Base-by-base conservation (phyloP, 257 asterid species). In the Solanum etuberosum region DNA sequence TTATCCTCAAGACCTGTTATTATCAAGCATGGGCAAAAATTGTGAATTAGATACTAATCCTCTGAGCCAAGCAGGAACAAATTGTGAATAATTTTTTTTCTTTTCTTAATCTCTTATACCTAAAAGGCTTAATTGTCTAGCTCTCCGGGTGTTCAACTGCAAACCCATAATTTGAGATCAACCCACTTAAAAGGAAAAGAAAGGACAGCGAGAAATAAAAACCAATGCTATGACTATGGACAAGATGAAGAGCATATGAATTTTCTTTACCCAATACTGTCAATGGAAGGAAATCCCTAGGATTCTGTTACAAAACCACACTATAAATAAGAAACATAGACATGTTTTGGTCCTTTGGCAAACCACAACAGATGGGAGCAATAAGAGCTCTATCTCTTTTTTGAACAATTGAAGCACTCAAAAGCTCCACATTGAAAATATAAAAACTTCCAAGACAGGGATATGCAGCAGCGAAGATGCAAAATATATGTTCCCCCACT, bases 1-100 rank as follows among this genome's bases (percentile, higher is more conserved):
- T 95, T 95, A 92, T 97, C 98, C 90, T 93, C 98, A 34, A 86
- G 82, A 86, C 99, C 99, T 96, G 96, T 61, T 87, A 90, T 51
- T 76, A 61, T 74, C 85, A 77, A 88, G 40, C 86, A 86, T 18
- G 48, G 21, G 59, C 67, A 88, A 38, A 43, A 61, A 59, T 42
- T 34, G 83, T 29, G 68, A 48, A 48, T 80, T 29, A 80, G 85
- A 46, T 29, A 37, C 85, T 46, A 80, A 46, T 48, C 5, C 85
- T 80, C 42, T 46, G 67, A 80, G 42, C 29, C 42, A 80, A 31
- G 16, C 42, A 48, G 32, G 37, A 57, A 51, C 25, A 31, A 38
- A 42, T 10, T 76, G 35, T 78, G 85, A 80, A 80, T 48, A 21
- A 9, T 46, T 46, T 29, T 38, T 37, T 18, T 46, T 29, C 67